Percentiles rank a stretch among this genome's conserved stretches.
These are phyloP conservation scores for Gossypium sturtianum DNA, from an alignment of 345 rosid genomes.

Conservation along the genomic window DNA sequence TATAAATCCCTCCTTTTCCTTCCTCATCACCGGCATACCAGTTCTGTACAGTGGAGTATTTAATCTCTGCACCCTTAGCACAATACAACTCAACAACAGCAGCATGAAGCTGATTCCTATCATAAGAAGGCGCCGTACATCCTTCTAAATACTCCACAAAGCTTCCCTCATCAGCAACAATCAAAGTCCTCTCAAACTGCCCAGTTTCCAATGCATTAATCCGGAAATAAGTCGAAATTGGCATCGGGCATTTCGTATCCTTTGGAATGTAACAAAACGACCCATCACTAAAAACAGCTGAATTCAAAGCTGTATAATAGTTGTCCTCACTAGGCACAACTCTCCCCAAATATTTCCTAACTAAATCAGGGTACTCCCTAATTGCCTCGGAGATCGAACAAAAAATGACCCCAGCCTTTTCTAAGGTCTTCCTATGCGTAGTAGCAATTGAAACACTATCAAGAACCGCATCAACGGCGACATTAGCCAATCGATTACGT, in stretches of 20 bases:
- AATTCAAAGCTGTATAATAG: slow-evolving; percentile 74
- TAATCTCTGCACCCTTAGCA: slow-evolving; percentile 74
- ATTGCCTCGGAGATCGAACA: slow-evolving; percentile 89
- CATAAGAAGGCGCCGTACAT: slow-evolving; percentile 91
- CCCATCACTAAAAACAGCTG: slow-evolving; percentile 95
- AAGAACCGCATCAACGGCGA: slow-evolving; percentile 87
- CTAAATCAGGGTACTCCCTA: slow-evolving; percentile 67
- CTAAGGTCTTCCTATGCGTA: slow-evolving; percentile 68
- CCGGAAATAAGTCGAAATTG: slow-evolving; percentile 82
- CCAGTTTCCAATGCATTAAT: slow-evolving; percentile 90
- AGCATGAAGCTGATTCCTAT: slow-evolving; percentile 86
- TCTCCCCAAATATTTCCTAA: slow-evolving; percentile 73
- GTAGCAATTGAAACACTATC: slow-evolving; percentile 93
- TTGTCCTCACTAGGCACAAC: slow-evolving; percentile 89
- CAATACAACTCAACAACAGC: slow-evolving; percentile 93
- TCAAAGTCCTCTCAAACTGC: slow-evolving; percentile 95
- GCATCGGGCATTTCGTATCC: slow-evolving; percentile 84
- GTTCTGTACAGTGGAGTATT: slow-evolving; percentile 90
- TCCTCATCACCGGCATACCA: slow-evolving; percentile 94
- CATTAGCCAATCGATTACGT: slow-evolving; percentile 73
- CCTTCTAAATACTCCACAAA: slow-evolving; percentile 95
- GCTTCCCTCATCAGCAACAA: slow-evolving; percentile 86
- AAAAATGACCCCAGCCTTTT: slow-evolving; percentile 77
- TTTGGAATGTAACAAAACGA: slow-evolving; percentile 79
- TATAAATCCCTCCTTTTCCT: slow-evolving; percentile 86